Base-by-base conservation (phyloP, 495 filamentous ascomycete species). In the Penicillium antarcticum region DNA sequence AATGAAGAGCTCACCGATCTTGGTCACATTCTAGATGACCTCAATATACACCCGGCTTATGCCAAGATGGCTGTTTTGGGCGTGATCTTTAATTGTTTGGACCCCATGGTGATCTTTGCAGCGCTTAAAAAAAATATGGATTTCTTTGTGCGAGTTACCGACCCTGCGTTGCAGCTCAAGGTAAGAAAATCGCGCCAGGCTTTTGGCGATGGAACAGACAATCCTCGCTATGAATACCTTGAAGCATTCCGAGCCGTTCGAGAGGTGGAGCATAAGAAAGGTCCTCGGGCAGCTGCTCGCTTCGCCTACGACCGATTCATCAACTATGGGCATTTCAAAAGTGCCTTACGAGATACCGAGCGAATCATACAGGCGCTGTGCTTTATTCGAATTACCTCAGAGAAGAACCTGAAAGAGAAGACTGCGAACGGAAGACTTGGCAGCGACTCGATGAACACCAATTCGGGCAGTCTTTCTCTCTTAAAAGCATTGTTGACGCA, bases 21-120 rank as follows among this genome's bases (percentile, higher is more conserved):
- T 2, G 83, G 82, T 34, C 61, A 58, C 16, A 44, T 81, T 32
- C 62, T 85, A 12, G 60, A 72, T 11, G 62, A 69, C 18, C 54
- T 85, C 42, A 70, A 72, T 8, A 62, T 82, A 26, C 66, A 77
- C 44, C 82, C 82, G 21, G 59, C 62, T 9, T 62, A 80, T 42
- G 81, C 76, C 31, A 84, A 82, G 50, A 73, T 85, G 75, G 74
- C 84, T 33, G 54, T 84, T 18, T 60, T 85, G 9, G 81, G 80
- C 8, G 63, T 81, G 36, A 77, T 84, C 18, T 86, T 85, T 67
- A 70, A 75, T 17, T 86, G 83, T 53, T 66, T 86, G 9, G 80
- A 85, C 47, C 79, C 82, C 0, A 77, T 86, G 53, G 50, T 85
- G 24, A 74, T 85, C 33, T 42, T 84, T 5, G 79, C 72, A 26